Evolutionary conservation across 1,139 yeast genomes (phyloP), one percentile per base, ranked within the genome.

Genomic region (Suhomyces choctaworum): DNA sequence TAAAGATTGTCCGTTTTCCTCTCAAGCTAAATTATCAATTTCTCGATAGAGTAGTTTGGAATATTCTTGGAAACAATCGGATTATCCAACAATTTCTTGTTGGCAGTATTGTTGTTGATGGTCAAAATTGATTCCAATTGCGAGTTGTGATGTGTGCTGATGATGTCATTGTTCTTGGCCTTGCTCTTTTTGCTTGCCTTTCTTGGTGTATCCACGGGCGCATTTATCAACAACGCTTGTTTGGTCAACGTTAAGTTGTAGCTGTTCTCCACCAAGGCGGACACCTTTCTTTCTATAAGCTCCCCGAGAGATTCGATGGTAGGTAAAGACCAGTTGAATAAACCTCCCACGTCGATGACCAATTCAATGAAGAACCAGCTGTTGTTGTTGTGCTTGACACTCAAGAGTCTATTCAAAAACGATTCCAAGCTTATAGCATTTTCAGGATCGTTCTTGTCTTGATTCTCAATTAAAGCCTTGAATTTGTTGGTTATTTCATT

Each of bases 321-420:
- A 8, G 64, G 64, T 17, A 64, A 64, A 34, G 73, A 71, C 78
- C 85, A 80, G 24, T 80, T 75, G 50, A 82, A 77, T 29, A 84
- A 60, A 0, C 94, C 94, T 36, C 82, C 84, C 5, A 85, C 80
- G 55, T 84, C 94, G 37, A 85, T 71, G 29, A 84, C 70, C 22
- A 80, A 70, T 35, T 82, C 77, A 35, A 83, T 62, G 16, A 84
- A 59, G 37, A 69, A 73, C 75, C 81, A 81, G 16, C 85, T 82
- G 43, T 70, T 70, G 26, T 48, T 44, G 36, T 48, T 58, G 32
- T 46, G 43, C 41, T 62, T 54, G 29, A 62, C 45, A 31, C 48
- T 46, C 32, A 64, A 50, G 25, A 64, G 54, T 19, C 54, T 56
- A 34, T 48, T 54, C 37, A 66, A 56, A 37, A 81, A 65, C 25